Evolutionary conservation across 1,284 basidiomycete species (phyloP).

Genomic region (Cystodermella granulosa): DNA sequence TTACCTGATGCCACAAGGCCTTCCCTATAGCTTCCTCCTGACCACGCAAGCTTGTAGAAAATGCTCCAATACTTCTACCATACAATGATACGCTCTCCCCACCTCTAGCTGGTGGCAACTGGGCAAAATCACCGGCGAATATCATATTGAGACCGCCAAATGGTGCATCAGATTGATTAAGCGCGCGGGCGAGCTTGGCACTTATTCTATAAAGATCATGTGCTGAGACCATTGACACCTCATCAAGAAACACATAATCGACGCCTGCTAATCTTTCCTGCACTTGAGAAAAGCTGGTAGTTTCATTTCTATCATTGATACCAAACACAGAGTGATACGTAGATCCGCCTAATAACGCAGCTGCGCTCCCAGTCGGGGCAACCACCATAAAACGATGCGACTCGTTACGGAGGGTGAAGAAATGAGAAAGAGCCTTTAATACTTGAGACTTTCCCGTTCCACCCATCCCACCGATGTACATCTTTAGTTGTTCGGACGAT

Average conservation of each 20-base stretch:
- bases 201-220: conserved; percentile 22
- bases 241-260: conserved; percentile 38
- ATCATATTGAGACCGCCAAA: conserved; percentile 22
- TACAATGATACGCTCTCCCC: conserved; percentile 4
- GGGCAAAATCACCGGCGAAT: conserved; percentile 17
- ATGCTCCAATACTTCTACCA: conserved; percentile 4
- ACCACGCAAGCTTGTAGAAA: conserved; percentile 1
- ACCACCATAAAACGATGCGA: conserved; percentile 25
- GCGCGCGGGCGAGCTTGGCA: conserved; percentile 6
- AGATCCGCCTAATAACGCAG: conserved; percentile 36
- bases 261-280: conserved; percentile 19
- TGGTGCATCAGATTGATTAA: conserved; percentile 8
- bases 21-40: conserved; percentile 1
- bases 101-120: conserved; percentile 6
- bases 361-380: conserved; percentile 39
- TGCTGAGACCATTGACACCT: conserved; percentile 37
- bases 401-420: conserved; percentile 27
- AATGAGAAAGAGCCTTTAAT: conserved; percentile 17
- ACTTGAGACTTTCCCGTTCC: too few relatives aligned
- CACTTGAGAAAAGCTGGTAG: not conserved
- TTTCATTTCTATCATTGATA: not conserved
- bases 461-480: too few relatives aligned
- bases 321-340: conserved; percentile 19
- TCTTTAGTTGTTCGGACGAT: too few relatives aligned
- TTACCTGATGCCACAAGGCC: too few relatives aligned